Evolutionary conservation across 2,329 filamentous ascomycete genomes (phyloP), one percentile per base, ranked within the genome.

Genomic region (Colletotrichum sp.): DNA sequence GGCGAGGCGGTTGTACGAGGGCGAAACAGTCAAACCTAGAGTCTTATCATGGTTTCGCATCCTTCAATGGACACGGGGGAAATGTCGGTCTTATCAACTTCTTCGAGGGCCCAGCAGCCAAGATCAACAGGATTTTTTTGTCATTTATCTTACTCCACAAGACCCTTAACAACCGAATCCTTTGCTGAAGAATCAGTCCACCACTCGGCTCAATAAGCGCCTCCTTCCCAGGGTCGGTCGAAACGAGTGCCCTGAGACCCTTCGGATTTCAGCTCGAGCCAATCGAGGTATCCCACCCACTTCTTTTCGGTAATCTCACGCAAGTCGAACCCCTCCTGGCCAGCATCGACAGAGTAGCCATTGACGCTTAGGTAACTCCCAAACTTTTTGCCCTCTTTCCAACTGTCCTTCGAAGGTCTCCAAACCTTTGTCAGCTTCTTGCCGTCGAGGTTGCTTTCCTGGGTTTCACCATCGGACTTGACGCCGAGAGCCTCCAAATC

Each of bases 341-440:
- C 81, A 6, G 79, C 78, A 55, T 87, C 85, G 18, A 87, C 75
- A 7, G 85, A 82, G 24, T 81, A 77, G 4, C 81, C 85, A 78
- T 87, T 87, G 5, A 87, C 79, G 61, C 81, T 85, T 59, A 87
- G 73, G 78, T 86, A 86, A 7, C 78, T 74, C 8, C 78, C 74
- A 24, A 65, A 74, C 28, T 14, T 61, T 24, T 66, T 76, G 12
- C 77, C 78, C 66, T 82, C 81, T 2, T 69, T 59, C 81, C 80
- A 84, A 1, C 78, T 79, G 16, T 81, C 79, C 34, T 73, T 78
- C 69, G 79, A 83, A 6, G 81, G 79, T 57, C 78, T 78, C 84
- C 84, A 86, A 8, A 81, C 79, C 66, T 78, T 81, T 9, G 76
- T 77, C 26, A 48, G 74, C 52, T 24, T 13, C 16, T 18, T 36